A percentile compares a stretch with the other conserved stretches of the same genome.
Conservation (phyloP, 176 grass and related monocot genomes). For the Paspalum vaginatum region DNA sequence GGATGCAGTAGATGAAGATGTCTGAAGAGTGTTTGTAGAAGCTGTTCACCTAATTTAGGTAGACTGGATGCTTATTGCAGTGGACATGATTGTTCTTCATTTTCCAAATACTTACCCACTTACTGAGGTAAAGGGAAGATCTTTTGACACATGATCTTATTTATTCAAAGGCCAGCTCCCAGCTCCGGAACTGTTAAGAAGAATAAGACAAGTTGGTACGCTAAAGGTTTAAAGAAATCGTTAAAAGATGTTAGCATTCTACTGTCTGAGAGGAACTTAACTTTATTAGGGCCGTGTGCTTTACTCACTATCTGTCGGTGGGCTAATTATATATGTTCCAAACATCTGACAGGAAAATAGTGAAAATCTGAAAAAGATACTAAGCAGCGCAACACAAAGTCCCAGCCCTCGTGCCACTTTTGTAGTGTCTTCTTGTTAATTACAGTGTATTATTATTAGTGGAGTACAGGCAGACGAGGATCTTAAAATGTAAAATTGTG, state of each 20-base stretch:
- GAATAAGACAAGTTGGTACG: constrained; percentile 37
- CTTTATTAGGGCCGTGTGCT: neutral
- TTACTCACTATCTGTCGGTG: constrained; percentile 1
- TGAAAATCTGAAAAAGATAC: neutral
- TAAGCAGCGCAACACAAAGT: neutral
- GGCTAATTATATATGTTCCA: neutral
- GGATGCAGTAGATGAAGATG: constrained; percentile 10
- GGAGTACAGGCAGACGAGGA: neutral
- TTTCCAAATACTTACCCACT: neutral
- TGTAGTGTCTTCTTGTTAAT: neutral
- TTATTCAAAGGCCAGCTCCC: neutral
- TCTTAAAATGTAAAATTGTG: neutral
- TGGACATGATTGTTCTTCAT: neutral
- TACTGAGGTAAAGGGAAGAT: neutral
- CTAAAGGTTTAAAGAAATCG: neutral
- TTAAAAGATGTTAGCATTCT: neutral
- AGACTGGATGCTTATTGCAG: constrained; percentile 13
- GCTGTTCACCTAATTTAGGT: constrained; percentile 36
- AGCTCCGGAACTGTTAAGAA: neutral
- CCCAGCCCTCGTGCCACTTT: neutral
- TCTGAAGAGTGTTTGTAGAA: constrained; percentile 11
- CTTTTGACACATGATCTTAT: neutral
- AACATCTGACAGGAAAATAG: neutral
- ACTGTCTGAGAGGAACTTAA: neutral
- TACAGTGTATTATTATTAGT: neutral